Conservation (phyloP, 1,139 yeast genomes). For the Kurtzmaniella quercitrusa region DNA sequence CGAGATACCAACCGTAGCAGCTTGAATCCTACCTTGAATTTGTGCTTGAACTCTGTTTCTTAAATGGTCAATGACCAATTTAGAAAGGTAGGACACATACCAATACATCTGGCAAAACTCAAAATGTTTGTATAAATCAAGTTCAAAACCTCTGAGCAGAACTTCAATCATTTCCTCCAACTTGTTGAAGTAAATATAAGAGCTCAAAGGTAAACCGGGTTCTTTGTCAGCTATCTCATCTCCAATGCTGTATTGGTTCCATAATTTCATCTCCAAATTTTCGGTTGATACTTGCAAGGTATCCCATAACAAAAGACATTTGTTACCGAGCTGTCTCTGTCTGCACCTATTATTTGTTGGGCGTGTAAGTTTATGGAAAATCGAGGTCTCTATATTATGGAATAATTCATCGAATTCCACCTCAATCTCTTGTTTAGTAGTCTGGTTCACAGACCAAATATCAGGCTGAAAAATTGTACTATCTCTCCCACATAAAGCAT, state of each 20-base stretch:
- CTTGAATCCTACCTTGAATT: slow-evolving; percentile 32
- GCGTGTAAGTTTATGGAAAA: slow-evolving; percentile 53
- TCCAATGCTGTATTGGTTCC: slow-evolving; percentile 27
- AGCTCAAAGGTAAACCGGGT: slow-evolving; percentile 53
- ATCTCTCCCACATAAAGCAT: slow-evolving; percentile 26
- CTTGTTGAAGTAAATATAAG: slow-evolving; percentile 67
- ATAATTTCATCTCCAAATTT: slow-evolving; percentile 42
- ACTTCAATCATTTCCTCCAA: slow-evolving; percentile 67
- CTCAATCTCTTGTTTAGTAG: slow-evolving; percentile 11
- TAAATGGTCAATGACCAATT: slow-evolving; percentile 46
- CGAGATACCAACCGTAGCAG: slow-evolving; percentile 30
- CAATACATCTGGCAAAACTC: slow-evolving; percentile 69
- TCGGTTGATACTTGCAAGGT: slow-evolving; percentile 71
- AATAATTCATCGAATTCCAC: slow-evolving; percentile 16
- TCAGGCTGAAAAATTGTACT: slow-evolving; percentile 14
- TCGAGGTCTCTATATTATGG: slow-evolving; percentile 40
- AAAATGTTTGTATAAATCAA: slow-evolving; percentile 69
- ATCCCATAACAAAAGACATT: slow-evolving; percentile 65
- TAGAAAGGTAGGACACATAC: slow-evolving; percentile 55
- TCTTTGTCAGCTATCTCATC: slow-evolving; percentile 27
- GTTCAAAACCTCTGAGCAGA: slow-evolving; percentile 70
- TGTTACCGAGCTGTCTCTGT: slow-evolving; percentile 68
- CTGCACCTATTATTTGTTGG: slow-evolving; percentile 76
- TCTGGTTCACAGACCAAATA: not conserved
- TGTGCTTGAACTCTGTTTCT: slow-evolving; percentile 37